Evolutionary conservation across 1,284 basidiomycete species (phyloP), one percentile per base, ranked within the genome.

Genomic region (Chondrostereum purpureum): DNA sequence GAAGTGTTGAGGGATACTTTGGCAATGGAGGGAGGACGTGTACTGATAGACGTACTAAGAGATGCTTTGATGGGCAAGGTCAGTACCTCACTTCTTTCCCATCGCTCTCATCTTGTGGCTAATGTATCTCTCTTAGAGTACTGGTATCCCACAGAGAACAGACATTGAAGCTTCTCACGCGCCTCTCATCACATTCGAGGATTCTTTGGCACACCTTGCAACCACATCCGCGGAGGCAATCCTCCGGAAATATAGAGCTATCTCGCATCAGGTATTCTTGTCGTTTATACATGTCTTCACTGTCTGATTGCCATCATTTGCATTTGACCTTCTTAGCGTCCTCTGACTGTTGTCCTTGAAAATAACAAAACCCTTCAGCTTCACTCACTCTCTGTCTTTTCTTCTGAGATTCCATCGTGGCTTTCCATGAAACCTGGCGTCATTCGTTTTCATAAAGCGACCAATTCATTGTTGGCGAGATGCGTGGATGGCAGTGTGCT

Each of bases 11-110:
- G 87, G 5, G 72, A 79, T n/a, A 54, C 56, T 0, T 71, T 94
- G 14, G 88, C 83, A 0, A 55, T 59, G 1, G 59, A 67, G n/a
- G 92, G 90, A 0, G 90, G 87, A 0, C 61, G 72, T 22, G 60
- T 92, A 1, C 72, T 97, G 14, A 80, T 92, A 0, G 66, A 77
- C 0, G 78, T 87, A 3, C 63, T 96, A 3, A 69, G 81, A 22
- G 66, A 80, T 41, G 80, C 93, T 62, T 60, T 77, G 5, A 50
- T 54, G 0, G 75, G 74, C 14, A 78, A 62, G 52, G 84, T 86
- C 48, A 33, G 68, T 53, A 35, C 39, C 31, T 42, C 31, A 14
- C 20, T 21, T 31, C 42, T 36, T 47, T 5, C 6, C n/a, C 35
- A 14, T 45, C 39, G 33, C 16, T 13, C 44, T 19, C 24, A 13